Evolutionary conservation across 805 yeast genomes (phyloP).

Genomic region (Starmerella floricola): DNA sequence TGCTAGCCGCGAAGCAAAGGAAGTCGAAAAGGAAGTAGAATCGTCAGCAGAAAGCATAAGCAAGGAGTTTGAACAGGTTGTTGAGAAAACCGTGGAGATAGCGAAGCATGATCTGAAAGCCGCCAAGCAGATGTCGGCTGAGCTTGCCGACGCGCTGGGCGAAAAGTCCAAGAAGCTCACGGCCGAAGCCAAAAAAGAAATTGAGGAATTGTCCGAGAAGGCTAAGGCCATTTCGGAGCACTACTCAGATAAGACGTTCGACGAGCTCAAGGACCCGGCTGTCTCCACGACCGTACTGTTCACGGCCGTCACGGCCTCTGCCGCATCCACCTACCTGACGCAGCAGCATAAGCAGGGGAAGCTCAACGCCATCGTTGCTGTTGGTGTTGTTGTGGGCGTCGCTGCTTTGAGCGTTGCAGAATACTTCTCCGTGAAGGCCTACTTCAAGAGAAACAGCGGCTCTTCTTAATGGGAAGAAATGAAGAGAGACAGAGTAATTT

Average conservation of each 20-base stretch:
- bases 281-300: constrained; percentile 24
- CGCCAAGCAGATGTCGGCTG: constrained; percentile 15
- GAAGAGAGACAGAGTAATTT: too few species aligned
- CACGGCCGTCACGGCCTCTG: constrained; percentile 24
- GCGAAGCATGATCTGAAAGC: constrained; percentile 8
- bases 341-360: constrained; percentile 25
- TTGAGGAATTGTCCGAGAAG: constrained; percentile 14
- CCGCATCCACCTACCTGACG: constrained; percentile 24
- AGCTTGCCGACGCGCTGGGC: constrained; percentile 18
- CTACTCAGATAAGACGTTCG: constrained; percentile 20
- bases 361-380: constrained; percentile 18
- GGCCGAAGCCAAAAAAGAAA: constrained; percentile 15
- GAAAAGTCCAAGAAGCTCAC: constrained; percentile 17
- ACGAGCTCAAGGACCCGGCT: constrained; percentile 25
- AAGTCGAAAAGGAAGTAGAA: neutral
- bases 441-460: constrained; percentile 20
- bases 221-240: constrained; percentile 13
- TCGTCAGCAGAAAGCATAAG: constrained; percentile 2
- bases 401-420: constrained; percentile 25
- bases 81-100: constrained; percentile 6
- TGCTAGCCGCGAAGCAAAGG: constrained; percentile 2
- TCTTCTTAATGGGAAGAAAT: too few species aligned
- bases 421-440: constrained; percentile 25
- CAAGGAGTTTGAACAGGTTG: constrained; percentile 7
- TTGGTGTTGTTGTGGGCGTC: constrained; percentile 23